A percentile compares a stretch with the other conserved stretches of the same genome.
Evolutionary conservation across 2,329 filamentous ascomycete species (phyloP).

Genomic region (Epichloe amarillans): DNA sequence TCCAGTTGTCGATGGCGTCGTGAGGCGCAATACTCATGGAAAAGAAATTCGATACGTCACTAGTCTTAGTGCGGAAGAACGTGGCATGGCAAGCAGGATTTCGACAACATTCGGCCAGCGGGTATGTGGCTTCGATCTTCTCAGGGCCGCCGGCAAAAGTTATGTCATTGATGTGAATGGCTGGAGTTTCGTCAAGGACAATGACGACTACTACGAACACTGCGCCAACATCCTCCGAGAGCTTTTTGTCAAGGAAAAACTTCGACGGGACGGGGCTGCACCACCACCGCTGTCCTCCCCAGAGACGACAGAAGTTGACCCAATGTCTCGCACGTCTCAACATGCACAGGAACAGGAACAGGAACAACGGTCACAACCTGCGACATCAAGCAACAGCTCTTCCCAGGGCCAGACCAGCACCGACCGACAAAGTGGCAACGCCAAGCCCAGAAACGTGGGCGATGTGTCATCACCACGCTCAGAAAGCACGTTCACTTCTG

Average conservation of each 20-base stretch:
- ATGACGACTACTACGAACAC: constrained; percentile 94
- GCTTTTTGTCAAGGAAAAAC: constrained; percentile 73
- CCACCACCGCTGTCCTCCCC: constrained; percentile 39
- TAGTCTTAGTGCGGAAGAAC: constrained; percentile 65
- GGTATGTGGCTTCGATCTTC: constrained; percentile 89
- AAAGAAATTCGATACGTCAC: constrained; percentile 97
- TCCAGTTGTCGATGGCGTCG: constrained; percentile 89
- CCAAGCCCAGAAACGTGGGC: constrained; percentile 12
- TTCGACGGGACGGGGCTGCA: constrained; percentile 47
- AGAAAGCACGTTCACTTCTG: constrained; percentile 19
- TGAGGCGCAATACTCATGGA: constrained; percentile 89
- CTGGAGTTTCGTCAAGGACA: constrained; percentile 99
- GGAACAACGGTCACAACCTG: constrained; percentile 17
- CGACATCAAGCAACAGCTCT: constrained; percentile 15
- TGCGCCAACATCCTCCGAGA: constrained; percentile 75
- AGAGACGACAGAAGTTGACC: constrained; percentile 29
- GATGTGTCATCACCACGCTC: constrained; percentile 19
- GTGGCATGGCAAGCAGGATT: constrained; percentile 77
- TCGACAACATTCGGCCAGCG: constrained; percentile 84
- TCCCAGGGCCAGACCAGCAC: constrained; percentile 12
- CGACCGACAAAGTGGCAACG: constrained; percentile 11
- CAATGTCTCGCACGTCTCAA: constrained; percentile 21
- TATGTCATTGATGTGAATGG: constrained; percentile 99
- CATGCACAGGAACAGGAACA: constrained; percentile 22
- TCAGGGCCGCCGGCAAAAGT: constrained; percentile 77